Base-by-base conservation (phyloP, 23 red algal genomes). In the Gracilariopsis chorda region DNA sequence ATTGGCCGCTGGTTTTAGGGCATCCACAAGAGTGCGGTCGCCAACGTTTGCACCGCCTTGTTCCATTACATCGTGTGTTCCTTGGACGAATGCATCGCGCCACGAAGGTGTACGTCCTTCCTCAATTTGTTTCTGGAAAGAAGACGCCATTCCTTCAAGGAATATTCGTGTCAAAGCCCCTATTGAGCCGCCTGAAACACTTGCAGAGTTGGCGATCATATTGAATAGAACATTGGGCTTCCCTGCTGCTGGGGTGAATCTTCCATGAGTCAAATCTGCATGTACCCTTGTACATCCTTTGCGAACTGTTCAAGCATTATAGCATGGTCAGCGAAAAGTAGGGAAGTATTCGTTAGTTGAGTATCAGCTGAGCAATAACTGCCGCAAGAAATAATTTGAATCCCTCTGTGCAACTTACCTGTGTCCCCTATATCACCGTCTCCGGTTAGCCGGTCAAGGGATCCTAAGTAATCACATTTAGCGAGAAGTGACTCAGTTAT, bases 371-470 rank as follows among this genome's bases (percentile, higher is more conserved):
- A n/a, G n/a, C n/a, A n/a, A n/a, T n/a, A n/a, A n/a, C n/a, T n/a
- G n/a, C n/a, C n/a, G n/a, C n/a, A n/a, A n/a, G n/a, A n/a, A n/a
- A n/a, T n/a, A 29, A 17, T 0, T 29, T 17, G 35, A 35, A 74
- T 41, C 36, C n/a, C n/a, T n/a, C n/a, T n/a, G n/a, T n/a, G n/a
- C n/a, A n/a, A n/a, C 85, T 27, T 77, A 89, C 85, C 85, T 78
- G 89, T 92, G 46, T 76, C 61, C 34, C 89, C 89, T 9, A 92
- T 67, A 58, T 92, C 89, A 55, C 89, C 89, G 61, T 92, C 89
- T 3, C 89, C 89, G 2, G 89, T 78, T 12, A 57, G 46, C 0
- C 48, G 51, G 48, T 92, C 89, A 25, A 92, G 63, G 25, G 42
- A 43, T 40, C 52, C 65, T 17, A 92, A 67, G 24, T 84, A 61